phyloP scores from a whole-genome alignment of 805 yeast species.

The Ogataea kodamae region DNA sequence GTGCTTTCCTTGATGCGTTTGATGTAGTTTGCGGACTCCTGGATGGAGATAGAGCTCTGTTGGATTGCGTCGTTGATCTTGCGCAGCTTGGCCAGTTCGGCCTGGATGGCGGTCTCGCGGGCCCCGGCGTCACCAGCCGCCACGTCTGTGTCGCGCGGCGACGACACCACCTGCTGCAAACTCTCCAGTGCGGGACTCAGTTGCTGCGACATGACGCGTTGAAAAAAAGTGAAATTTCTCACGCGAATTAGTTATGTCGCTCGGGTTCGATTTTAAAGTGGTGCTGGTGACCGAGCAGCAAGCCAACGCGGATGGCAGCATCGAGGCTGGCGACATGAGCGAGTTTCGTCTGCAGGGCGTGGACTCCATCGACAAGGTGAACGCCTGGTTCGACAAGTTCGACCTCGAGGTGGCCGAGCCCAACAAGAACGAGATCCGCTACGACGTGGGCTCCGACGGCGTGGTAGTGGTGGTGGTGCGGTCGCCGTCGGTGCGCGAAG shows the following conservation, averaged over 20 bases:
- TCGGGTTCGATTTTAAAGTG: conserved; percentile 47
- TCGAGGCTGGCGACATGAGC: conserved; percentile 39
- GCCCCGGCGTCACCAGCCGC: conserved; percentile 12
- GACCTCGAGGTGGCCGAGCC: conserved; percentile 52
- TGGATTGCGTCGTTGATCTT: conserved; percentile 19
- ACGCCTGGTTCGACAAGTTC: conserved; percentile 49
- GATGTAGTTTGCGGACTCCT: conserved; percentile 18
- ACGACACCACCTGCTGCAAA: conserved; percentile 15
- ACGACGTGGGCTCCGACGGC: conserved; percentile 61
- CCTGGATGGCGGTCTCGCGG: conserved; percentile 14
- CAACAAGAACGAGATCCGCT: conserved; percentile 51
- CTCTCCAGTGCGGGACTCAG: conserved; percentile 14
- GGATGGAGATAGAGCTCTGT: conserved; percentile 19
- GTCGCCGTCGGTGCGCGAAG: conserved; percentile 34
- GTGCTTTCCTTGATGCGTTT: conserved; percentile 17
- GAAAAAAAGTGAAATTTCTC: conserved; percentile 6
- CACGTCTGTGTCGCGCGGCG: conserved; percentile 8
- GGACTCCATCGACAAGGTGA: conserved; percentile 45
- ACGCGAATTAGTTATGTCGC: conserved; percentile 14
- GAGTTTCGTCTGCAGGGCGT: conserved; percentile 45
- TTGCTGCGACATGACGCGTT: conserved; percentile 18
- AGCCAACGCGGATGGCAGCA: conserved; percentile 21
- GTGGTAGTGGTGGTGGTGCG: conserved; percentile 54
- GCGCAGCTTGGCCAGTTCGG: conserved; percentile 16
- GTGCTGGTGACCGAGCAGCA: conserved; percentile 35